phyloP scores from a whole-genome alignment of 176 grass and related monocot species.

The Oryza nivara region DNA sequence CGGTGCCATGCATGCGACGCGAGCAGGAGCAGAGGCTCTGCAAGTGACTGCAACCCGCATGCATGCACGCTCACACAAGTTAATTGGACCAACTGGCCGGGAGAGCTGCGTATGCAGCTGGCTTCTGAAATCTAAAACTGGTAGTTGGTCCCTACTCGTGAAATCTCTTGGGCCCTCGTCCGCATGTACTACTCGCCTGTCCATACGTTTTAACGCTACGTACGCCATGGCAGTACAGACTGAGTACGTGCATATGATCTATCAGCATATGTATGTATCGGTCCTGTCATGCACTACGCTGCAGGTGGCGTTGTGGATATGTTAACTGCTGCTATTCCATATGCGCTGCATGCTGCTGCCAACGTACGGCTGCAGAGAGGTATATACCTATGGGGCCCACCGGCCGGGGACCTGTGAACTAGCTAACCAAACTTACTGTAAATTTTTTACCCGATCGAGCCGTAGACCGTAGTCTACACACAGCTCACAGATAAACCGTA shows the following conservation, averaged over 20 bases:
- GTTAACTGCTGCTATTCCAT: neutral
- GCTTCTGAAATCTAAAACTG: constrained; percentile 31
- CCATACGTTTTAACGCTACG: constrained; percentile 1
- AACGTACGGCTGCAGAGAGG: neutral
- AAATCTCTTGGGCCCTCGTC: neutral
- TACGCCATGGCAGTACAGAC: neutral
- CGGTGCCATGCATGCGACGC: neutral
- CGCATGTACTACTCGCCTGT: neutral
- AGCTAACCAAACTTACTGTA: neutral
- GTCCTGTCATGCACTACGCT: neutral
- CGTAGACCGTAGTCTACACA: neutral
- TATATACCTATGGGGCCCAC: neutral
- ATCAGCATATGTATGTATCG: neutral
- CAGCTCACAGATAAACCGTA: too few species aligned
- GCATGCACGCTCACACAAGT: neutral
- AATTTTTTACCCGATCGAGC: neutral
- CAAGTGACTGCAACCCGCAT: neutral
- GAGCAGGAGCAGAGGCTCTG: neutral
- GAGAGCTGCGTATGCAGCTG: neutral
- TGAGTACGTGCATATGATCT: neutral
- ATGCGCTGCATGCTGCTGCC: neutral
- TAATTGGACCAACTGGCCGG: neutral
- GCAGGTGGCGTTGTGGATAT: constrained; percentile 3
- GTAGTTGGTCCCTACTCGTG: neutral
- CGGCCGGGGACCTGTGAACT: constrained; percentile 5